Conservation (phyloP, 139 green algal genomes). For the Chlamydomonas eustigma region DNA sequence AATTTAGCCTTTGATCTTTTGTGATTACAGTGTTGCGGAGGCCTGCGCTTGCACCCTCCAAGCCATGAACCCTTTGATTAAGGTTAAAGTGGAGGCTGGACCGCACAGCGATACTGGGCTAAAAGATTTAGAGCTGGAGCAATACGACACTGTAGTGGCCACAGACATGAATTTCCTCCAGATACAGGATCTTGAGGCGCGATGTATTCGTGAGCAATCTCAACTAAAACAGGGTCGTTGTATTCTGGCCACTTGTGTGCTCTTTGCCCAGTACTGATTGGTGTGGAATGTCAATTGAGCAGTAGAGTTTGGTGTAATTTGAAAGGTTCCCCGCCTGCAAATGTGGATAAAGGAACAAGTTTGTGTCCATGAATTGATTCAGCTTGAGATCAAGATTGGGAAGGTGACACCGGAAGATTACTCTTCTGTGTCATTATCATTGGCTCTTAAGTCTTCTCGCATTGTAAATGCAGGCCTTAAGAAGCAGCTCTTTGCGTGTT, state of each 20-base stretch:
- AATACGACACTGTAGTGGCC: slow-evolving; percentile 35
- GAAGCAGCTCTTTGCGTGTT: slow-evolving; percentile 57
- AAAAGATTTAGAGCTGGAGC: not conserved
- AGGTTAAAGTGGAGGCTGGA: slow-evolving; percentile 48
- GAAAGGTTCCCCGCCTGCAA: too few relatives aligned
- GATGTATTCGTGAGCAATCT: slow-evolving; percentile 22
- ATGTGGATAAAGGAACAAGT: not conserved
- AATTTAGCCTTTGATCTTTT: too few relatives aligned
- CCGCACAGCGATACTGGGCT: too few relatives aligned
- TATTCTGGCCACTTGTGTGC: not conserved
- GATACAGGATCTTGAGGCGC: slow-evolving; percentile 32
- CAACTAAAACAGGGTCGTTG: not conserved
- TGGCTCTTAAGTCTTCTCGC: not conserved
- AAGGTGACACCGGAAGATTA: not conserved
- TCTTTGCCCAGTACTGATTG: not conserved
- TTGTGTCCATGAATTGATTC: not conserved
- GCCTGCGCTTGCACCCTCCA: slow-evolving; percentile 54
- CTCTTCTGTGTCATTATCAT: not conserved
- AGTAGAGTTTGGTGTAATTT: too few relatives aligned
- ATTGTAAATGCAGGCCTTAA: slow-evolving; percentile 14
- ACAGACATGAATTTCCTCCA: not conserved
- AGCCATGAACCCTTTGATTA: slow-evolving; percentile 88
- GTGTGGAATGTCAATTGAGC: not conserved
- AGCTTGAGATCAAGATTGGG: not conserved
- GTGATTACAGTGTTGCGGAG: slow-evolving; percentile 50